Percentiles rank a stretch among this genome's conserved stretches.
Conservation (phyloP, 176 grass and related monocot genomes). For the Themeda triandra region DNA sequence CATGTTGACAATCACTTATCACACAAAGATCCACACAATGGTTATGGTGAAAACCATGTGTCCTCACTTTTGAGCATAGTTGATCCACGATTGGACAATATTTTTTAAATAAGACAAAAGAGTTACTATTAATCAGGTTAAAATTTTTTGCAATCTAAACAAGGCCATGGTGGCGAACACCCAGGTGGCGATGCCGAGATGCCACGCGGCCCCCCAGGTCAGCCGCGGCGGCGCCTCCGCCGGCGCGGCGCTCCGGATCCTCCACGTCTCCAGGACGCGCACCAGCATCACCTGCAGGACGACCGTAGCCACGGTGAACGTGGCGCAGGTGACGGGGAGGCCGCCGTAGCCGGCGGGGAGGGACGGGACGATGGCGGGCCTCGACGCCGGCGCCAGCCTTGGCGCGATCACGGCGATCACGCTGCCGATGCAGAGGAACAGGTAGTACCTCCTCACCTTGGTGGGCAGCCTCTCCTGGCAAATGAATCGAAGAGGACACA, state of each 20-base stretch:
- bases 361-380: too few relatives aligned
- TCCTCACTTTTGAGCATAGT: too few relatives aligned
- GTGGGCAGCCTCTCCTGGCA: too few relatives aligned
- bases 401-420: background rate
- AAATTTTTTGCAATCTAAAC: too few relatives aligned
- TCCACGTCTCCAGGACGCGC: background rate
- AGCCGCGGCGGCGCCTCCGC: background rate
- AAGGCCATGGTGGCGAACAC: background rate
- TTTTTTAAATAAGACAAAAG: too few relatives aligned
- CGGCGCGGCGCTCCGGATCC: background rate
- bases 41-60: too few relatives aligned
- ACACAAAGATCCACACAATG: too few relatives aligned
- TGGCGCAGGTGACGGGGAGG: background rate
- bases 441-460: background rate
- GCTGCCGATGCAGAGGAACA: background rate
- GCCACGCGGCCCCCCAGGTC: background rate
- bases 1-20: too few relatives aligned
- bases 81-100: too few relatives aligned
- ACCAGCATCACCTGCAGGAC: background rate
- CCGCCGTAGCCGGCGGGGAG: background rate
- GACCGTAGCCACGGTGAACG: background rate
- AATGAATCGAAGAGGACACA: too few relatives aligned
- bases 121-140: too few relatives aligned
- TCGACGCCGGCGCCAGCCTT: too few relatives aligned
- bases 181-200: background rate